Evolutionary conservation across 108 stramenopile species (phyloP), one percentile per base, ranked within the genome.

Genomic region (Cyclotella cryptica): DNA sequence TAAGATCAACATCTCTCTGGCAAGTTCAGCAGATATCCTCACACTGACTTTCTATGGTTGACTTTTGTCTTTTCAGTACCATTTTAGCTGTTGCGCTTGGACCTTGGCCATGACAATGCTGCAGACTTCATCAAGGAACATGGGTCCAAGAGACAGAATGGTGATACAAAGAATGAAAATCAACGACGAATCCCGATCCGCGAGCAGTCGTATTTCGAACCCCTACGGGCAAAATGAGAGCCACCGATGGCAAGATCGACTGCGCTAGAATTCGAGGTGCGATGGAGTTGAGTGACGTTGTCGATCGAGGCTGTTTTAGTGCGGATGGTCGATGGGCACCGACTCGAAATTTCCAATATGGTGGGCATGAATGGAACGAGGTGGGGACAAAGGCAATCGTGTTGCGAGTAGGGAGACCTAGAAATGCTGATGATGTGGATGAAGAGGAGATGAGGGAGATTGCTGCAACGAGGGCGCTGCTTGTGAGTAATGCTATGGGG

Each of bases 171-270:
- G n/a, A 24, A 22, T n/a, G 7, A 57, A 57, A 21, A 22, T 57
- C 22, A 58, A 71, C 40, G 47, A 55, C 66, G 54, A 81, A 81
- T 42, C 73, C 80, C 17, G 74, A 70, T 49, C 80, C 80, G 11
- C 74, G 80, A 24, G 80, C 67, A 22, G 80, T 81, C 66, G 73
- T 75, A 26, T 81, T 81, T 49, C 80, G 80, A 12, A 81, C 80
- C 1, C 80, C 80, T 14, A 52, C 57, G 39, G 80, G 80, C 19
- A 65, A 35, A 24, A 81, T 66, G 66, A 81, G 55, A 22, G 74
- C 80, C 12, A 81, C 80, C 3, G 71, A 64, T 24, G 80, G 80
- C 15, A 42, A 40, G 21, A 24, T 57, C 22, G 55, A 57, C 24
- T 57, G 55, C 1, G 55, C 55, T 57, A 57, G 55, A 57, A 22